Evolutionary conservation across 768 basidiomycete genomes (phyloP).

Genomic region (Phanerodontia chrysosporium): DNA sequence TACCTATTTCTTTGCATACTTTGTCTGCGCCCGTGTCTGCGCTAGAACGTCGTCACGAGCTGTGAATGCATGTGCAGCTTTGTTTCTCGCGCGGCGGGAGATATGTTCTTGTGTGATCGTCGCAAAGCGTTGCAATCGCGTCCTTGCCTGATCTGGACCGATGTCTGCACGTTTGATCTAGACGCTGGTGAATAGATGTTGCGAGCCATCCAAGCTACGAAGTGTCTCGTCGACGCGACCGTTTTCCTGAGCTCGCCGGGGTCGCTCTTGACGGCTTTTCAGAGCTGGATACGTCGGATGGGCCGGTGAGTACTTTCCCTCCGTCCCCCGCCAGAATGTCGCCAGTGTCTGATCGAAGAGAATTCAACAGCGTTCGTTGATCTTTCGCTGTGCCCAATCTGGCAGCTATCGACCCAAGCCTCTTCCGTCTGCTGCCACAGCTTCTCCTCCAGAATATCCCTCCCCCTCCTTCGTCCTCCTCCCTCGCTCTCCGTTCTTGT

Average conservation of each 20-base stretch:
- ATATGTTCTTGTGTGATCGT: not conserved
- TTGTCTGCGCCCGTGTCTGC: not conserved
- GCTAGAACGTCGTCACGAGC: not conserved
- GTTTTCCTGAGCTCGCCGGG: not conserved
- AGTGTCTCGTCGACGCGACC: not conserved
- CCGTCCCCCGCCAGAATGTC: not conserved
- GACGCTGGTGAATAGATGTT: constrained; percentile 4
- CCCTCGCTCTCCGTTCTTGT: too few species aligned
- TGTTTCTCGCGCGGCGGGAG: not conserved
- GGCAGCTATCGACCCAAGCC: constrained; percentile 13
- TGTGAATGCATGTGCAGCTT: not conserved
- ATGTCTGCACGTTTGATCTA: not conserved
- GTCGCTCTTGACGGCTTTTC: not conserved
- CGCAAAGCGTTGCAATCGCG: not conserved
- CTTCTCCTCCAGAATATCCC: not conserved
- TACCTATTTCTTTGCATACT: not conserved
- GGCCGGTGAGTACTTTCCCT: not conserved
- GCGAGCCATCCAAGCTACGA: not conserved
- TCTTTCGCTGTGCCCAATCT: constrained; percentile 10
- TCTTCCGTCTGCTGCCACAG: constrained; percentile 7
- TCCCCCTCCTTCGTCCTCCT: not conserved
- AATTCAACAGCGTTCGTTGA: constrained; percentile 6
- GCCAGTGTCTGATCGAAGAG: constrained; percentile 1
- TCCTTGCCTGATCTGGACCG: not conserved
- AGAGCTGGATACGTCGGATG: constrained; percentile 1